Evolutionary conservation across 2,329 filamentous ascomycete species (phyloP), one percentile per base, ranked within the genome.

Genomic region (Fusarium sp.): DNA sequence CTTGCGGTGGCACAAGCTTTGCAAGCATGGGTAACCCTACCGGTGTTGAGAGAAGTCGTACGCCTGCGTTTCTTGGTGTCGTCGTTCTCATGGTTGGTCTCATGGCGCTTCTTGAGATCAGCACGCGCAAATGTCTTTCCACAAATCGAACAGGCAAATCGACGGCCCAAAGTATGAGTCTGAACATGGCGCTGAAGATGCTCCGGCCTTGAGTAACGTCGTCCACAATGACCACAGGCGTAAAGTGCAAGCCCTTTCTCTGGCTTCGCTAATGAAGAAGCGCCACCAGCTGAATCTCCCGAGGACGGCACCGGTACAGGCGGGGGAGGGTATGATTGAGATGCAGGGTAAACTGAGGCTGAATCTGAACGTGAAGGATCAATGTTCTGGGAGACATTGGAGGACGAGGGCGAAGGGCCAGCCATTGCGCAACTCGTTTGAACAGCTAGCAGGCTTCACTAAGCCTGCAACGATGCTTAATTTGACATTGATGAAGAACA

Each of bases 51-150:
- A 2, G 85, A 85, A 3, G 85, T 82, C 57, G 84, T 83, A 18
- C 86, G 83, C 40, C 86, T 83, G 38, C 86, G 81, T 73, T 85
- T 87, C 73, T 86, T 87, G 52, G 82, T 81, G 33, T 83, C 81
- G 68, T 85, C 85, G 69, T 86, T 86, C 32, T 85, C 82, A 69
- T 89, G 87, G 69, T 88, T 88, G 49, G 84, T 79, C 46, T 85
- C 83, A 73, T 89, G 87, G 19, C 87, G 84, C 71, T 87, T 87
- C 58, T 88, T 81, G 16, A 89, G 81, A 74, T 89, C 87, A 64
- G 87, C 87, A 25, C 87, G 83, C 15, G 86, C 86, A 76, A 88
- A 89, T 9, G 85, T 85, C 74, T 88, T 89, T 62, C 86, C 83
- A 71, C 87, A 88, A 62, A 88, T 81, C 43, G 85, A 81, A 71